Percentiles rank a stretch among this genome's conserved stretches.
phyloP scores from a whole-genome alignment of 176 grass and related monocot genomes.

The Avena eriantha region DNA sequence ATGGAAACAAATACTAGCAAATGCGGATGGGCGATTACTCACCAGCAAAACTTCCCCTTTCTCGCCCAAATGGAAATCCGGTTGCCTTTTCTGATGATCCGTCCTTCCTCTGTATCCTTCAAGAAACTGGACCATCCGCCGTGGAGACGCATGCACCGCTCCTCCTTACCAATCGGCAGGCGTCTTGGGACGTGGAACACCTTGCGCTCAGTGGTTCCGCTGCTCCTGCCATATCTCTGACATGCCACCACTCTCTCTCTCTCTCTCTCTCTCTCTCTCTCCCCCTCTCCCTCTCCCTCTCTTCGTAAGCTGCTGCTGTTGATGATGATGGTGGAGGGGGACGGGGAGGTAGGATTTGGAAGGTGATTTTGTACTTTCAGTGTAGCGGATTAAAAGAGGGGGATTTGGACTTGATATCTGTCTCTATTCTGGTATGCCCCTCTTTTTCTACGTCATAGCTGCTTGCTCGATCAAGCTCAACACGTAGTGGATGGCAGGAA shows the following conservation, averaged over 20 bases:
- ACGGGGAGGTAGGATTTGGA: constrained; percentile 33
- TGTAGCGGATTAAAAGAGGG: constrained; percentile 32
- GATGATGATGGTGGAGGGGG: constrained; percentile 31
- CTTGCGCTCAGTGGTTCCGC: constrained; percentile 28
- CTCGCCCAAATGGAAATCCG: constrained; percentile 10
- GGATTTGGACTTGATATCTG: constrained; percentile 33
- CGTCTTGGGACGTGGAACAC: constrained; percentile 38
- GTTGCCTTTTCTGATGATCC: constrained; percentile 36
- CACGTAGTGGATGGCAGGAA: constrained; percentile 28
- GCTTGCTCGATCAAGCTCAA: constrained; percentile 41
- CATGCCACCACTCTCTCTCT: constrained; percentile 27
- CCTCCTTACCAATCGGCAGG: constrained; percentile 29
- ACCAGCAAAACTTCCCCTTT: constrained; percentile 4
- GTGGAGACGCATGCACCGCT: constrained; percentile 39
- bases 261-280: not conserved
- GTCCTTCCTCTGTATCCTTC: constrained; percentile 24
- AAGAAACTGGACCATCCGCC: constrained; percentile 31
- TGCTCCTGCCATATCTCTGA: constrained; percentile 17
- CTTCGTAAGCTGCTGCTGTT: not conserved
- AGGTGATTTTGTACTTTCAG: constrained; percentile 32
- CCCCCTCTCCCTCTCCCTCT: not conserved
- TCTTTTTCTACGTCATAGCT: too few relatives aligned
- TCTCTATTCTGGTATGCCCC: constrained; percentile 7
- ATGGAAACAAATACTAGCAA: constrained; percentile 10
- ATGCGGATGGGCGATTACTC: constrained; percentile 27